Base-by-base conservation (phyloP, 2,329 filamentous ascomycete species). In the Bipolaris sorokiniana region DNA sequence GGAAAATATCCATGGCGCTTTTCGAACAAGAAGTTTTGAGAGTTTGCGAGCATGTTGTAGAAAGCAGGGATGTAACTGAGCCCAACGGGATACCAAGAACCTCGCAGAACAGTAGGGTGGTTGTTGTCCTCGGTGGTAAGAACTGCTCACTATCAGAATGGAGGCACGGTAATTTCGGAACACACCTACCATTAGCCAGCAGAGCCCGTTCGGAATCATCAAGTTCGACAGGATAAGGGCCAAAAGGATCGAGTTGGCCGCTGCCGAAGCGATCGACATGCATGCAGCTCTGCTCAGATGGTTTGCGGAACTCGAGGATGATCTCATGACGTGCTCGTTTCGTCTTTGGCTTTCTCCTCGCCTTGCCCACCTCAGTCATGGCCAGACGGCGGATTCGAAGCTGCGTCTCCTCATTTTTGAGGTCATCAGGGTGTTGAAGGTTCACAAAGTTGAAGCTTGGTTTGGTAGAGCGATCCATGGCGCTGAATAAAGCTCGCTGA, bases 321-420 rank as follows among this genome's bases (percentile, higher is more conserved):
- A 72, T 61, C 45, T 74, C 63, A 34, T 67, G 70, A 23, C 66
- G 64, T 20, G 53, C 65, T 10, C 63, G 64, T 40, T 63, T 67
- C 2, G 67, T 69, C 45, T 67, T 74, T 16, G 69, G 66, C 49
- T 68, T 73, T 33, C 67, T 58, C 20, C 68, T 58, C 22, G 65
- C 61, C 48, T 62, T 67, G n/a, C 69, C 69, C 18, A 74, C 66
- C 56, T 74, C 69, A 11, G 63, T 69, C 71, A 74, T 74, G 1
- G 71, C 71, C n/a, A 73, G 61, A n/a, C 67, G 63, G 5, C 71
- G 67, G 33, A 74, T 74, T 2, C 68, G 67, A 36, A 69, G 63
- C 53, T 72, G 68, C 2, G 64, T 74, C 37, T 70, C 65, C 47
- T 66, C 67, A 58, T 70, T 62, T 44, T 74, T 74, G 9, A 74